These are phyloP conservation scores for Gyromitra esculenta DNA, from an alignment of 2,329 filamentous ascomycete genomes.

Conservation along the genomic window DNA sequence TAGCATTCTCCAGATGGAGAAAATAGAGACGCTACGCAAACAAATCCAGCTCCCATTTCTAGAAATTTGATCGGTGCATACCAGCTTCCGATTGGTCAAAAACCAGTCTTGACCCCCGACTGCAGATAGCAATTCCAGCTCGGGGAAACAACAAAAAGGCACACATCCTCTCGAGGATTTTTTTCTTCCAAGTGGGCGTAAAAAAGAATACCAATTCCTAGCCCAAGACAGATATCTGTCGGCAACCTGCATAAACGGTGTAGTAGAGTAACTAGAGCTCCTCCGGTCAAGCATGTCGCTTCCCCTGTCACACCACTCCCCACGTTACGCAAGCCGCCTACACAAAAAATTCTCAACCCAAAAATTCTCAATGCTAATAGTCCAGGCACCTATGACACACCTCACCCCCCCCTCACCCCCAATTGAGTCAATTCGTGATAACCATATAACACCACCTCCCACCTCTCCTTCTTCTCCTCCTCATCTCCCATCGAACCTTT, in stretches of 20 bases:
- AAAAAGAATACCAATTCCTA: too few relatives aligned
- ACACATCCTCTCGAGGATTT: too few relatives aligned
- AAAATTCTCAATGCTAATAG: background rate
- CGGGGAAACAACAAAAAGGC: too few relatives aligned
- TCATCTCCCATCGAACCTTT: background rate
- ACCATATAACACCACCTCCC: background rate
- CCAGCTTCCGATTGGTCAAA: too few relatives aligned
- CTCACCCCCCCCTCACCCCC: background rate
- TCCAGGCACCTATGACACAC: slow-evolving; percentile 23
- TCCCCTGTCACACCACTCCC: background rate
- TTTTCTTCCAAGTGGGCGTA: too few relatives aligned
- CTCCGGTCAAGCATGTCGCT: slow-evolving; percentile 6
- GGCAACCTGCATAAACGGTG: background rate
- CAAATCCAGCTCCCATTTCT: too few relatives aligned
- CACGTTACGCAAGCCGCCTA: slow-evolving; percentile 2
- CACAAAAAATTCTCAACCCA: slow-evolving; percentile 22
- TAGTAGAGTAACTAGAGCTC: background rate
- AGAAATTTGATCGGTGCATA: too few relatives aligned
- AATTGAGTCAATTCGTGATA: slow-evolving; percentile 16
- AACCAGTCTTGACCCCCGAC: too few relatives aligned
- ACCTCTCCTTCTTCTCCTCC: background rate
- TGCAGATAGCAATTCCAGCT: too few relatives aligned
- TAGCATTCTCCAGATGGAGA: too few relatives aligned
- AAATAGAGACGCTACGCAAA: too few relatives aligned
- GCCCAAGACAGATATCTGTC: too few relatives aligned